These are phyloP conservation scores for Achaetomiella virescens DNA, from an alignment of 495 filamentous ascomycete genomes.

Conservation along the genomic window DNA sequence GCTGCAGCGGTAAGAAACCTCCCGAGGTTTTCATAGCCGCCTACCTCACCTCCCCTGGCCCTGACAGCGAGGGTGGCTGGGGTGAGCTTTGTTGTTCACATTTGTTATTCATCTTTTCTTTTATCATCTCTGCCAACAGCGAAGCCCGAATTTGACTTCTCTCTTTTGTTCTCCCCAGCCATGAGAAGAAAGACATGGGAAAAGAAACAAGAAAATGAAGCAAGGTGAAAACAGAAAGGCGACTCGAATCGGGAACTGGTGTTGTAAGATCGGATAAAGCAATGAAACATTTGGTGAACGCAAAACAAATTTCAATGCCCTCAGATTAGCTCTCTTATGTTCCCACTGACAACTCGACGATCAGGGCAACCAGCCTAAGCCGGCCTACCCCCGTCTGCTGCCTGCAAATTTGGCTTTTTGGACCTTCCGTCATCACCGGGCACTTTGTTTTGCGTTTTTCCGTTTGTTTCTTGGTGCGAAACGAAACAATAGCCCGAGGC, in stretches of 20 bases:
- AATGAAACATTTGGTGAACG: conserved; percentile 3
- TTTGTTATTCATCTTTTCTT: no score
- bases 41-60: no score
- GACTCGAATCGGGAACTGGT: neutral
- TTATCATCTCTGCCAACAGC: no score
- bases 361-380: conserved; percentile 5
- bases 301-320: conserved; percentile 27
- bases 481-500: neutral
- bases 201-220: neutral
- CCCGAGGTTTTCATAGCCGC: no score
- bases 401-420: conserved; percentile 62
- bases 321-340: conserved; percentile 60
- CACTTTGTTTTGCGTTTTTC: conserved; percentile 23
- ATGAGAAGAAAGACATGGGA: no score
- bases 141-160: no score
- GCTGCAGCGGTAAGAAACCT: no score
- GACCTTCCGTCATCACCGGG: conserved; percentile 53
- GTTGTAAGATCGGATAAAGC: neutral
- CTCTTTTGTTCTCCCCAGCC: no score
- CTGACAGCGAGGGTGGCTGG: no score
- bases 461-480: conserved; percentile 1
- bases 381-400: conserved; percentile 34
- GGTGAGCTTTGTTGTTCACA: no score
- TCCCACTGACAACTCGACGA: conserved; percentile 49
- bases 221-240: neutral